These are phyloP conservation scores for Chaetothyriales sp. DNA, from an alignment of 2,329 filamentous ascomycete genomes.

Conservation along the genomic window DNA sequence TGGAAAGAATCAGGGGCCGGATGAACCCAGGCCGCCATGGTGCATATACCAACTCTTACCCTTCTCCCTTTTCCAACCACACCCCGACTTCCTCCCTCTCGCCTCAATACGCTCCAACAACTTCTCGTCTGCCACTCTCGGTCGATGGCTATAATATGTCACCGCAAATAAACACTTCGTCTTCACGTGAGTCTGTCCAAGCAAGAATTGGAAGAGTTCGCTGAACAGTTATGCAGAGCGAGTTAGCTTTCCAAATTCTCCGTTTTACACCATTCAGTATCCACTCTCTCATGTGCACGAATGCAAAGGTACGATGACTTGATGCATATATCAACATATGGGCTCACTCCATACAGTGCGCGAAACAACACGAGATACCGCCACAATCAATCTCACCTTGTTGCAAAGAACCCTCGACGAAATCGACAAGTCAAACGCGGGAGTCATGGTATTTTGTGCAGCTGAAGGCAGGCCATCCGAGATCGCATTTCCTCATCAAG, in stretches of 20 bases:
- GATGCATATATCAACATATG: conserved; percentile 12
- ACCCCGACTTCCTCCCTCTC: conserved; percentile 15
- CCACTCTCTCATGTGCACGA: conserved; percentile 51
- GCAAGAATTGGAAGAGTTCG: neutral
- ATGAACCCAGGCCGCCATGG: conserved; percentile 8
- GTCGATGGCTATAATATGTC: conserved; percentile 6
- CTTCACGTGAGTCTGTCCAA: conserved; percentile 6
- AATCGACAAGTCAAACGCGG: conserved; percentile 47
- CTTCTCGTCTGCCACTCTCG: conserved; percentile 2
- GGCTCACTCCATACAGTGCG: conserved; percentile 32
- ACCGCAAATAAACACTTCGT: conserved; percentile 1
- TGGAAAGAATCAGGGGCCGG: conserved; percentile 11
- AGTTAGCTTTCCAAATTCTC: conserved; percentile 58
- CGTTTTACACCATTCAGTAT: conserved; percentile 64
- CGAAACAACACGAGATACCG: conserved; percentile 45
- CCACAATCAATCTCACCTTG: conserved; percentile 45
- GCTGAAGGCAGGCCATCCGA: conserved; percentile 49
- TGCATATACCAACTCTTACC: conserved; percentile 9
- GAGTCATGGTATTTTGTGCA: conserved; percentile 75
- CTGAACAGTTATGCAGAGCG: conserved; percentile 24
- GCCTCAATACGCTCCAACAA: conserved; percentile 13
- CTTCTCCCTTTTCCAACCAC: conserved; percentile 14
- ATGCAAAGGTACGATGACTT: conserved; percentile 62
- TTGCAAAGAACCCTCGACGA: conserved; percentile 41
- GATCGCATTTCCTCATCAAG: conserved; percentile 79